phyloP scores from a whole-genome alignment of 2,329 filamentous ascomycete genomes.

The Fusarium pseudograminearum region DNA sequence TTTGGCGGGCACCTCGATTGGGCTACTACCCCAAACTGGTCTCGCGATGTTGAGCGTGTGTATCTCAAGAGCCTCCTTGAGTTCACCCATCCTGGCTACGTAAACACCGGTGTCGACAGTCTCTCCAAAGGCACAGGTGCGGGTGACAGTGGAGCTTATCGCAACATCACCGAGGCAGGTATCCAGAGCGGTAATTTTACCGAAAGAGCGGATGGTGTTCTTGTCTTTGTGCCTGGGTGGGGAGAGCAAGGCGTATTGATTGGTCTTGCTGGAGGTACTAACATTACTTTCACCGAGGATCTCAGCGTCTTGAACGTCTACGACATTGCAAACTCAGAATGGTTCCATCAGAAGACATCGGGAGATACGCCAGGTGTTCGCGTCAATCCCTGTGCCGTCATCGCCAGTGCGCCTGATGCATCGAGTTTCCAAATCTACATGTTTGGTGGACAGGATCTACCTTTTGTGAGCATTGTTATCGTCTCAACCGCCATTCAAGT shows the following conservation, averaged over 20 bases:
- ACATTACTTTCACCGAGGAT: constrained; percentile 72
- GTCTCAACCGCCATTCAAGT: not conserved
- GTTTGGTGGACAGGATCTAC: constrained; percentile 81
- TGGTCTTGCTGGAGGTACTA: constrained; percentile 78
- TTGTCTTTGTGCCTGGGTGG: constrained; percentile 81
- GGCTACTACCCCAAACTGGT: constrained; percentile 72
- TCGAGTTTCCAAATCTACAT: constrained; percentile 83
- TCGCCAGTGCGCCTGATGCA: constrained; percentile 74
- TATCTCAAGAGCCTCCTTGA: constrained; percentile 82
- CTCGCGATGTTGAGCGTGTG: constrained; percentile 69
- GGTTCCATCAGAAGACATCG: constrained; percentile 69
- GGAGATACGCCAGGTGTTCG: constrained; percentile 65
- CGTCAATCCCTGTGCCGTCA: constrained; percentile 71
- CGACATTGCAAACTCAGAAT: constrained; percentile 69
- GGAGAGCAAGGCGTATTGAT: constrained; percentile 77
- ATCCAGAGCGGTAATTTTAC: constrained; percentile 76
- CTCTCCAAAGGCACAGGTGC: constrained; percentile 67
- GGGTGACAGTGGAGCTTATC: constrained; percentile 71
- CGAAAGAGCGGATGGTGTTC: constrained; percentile 77
- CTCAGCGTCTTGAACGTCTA: constrained; percentile 73
- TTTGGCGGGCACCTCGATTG: constrained; percentile 81
- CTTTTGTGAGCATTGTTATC: constrained; percentile 60
- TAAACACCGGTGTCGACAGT: constrained; percentile 71
- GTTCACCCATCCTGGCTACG: constrained; percentile 78
- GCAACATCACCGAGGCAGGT: constrained; percentile 80